Evolutionary conservation across 768 basidiomycete genomes (phyloP), one percentile per base, ranked within the genome.

Genomic region (Dacryopinax primogenitus): DNA sequence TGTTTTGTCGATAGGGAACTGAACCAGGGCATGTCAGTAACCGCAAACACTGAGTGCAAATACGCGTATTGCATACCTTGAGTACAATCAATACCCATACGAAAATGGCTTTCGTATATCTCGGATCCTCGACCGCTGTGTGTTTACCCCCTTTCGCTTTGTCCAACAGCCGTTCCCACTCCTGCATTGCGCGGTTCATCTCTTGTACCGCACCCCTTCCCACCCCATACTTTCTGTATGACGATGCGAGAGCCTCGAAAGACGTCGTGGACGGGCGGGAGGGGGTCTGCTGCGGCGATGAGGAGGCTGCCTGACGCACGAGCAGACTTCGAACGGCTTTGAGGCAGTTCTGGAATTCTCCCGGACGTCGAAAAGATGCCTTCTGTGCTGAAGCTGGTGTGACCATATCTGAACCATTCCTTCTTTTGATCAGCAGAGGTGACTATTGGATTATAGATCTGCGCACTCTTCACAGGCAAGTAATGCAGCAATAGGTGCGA

Each of bases 171-270:
- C 51, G 23, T 30, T 58, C 51, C 51, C 51, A 58, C 51, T 58
- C 51, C 51, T 58, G 51, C 51, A 58, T 58, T 13, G 51, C 32
- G 9, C 51, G 51, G 21, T 58, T 58, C 51, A 58, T 58, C 51
- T 58, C 51, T 18, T 58, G 51, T 13, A 58, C 51, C 51, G 26
- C 26, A 13, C 51, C 51, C 26, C 26, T 58, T 13, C 51, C 21
- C 3, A 58, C 30, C 6, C 51, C 51, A 30, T 28, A 18, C 9
- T 58, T 26, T 21, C 51, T 58, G 26, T 58, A 58, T 2, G 26
- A 3, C 9, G 9, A 26, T 9, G 21, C 11, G 23, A 58, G 51
- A 6, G 51, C 26, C 18, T 58, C 51, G 26, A 58, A 58, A 3
- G 51, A 58, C 3, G 32, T 30, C 11, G 51, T 4, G 32, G 51